Evolutionary conservation across 2,329 filamentous ascomycete species (phyloP), one percentile per base, ranked within the genome.

Genomic region (Cyclaneusma minus): DNA sequence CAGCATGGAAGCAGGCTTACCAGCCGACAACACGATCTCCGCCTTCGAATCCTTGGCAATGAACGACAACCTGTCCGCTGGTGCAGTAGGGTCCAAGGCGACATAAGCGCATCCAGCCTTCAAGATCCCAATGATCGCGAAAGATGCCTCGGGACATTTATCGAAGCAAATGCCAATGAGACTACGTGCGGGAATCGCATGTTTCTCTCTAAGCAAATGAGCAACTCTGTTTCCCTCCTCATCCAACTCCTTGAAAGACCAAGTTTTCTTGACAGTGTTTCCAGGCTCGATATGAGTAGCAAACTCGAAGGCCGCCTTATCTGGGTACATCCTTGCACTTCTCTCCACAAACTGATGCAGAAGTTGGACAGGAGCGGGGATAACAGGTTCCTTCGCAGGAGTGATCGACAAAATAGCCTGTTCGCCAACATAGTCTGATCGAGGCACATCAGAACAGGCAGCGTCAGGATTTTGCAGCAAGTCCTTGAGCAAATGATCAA

Each of bases 301-400:
- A 45, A 92, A 93, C 35, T 92, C 76, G 1, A 94, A 60, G 0
- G 85, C 85, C 3, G 57, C 51, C 20, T 62, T 69, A 0, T 68
- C 40, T 0, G 84, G 78, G 12, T 59, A 49, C 0, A 51, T 39
- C 1, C 35, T 18, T 0, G 76, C 73, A 16, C 68, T 68, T 0
- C 48, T 36, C 43, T 91, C 81, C 5, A 93, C 73, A 33, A 92
- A 78, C 30, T 85, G 60, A 44, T 94, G 84, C 5, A 93, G 53
- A 3, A 85, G 56, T 2, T 45, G 41, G 0, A 73, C 62, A 0
- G 66, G 50, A 1, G 32, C 32, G 6, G 61, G 50, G 4, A 94
- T 57, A 1, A 55, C 54, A 0, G 57, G 44, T 6, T 68, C 53
- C 26, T 62, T 58, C 0, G 84, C 60, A 3, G 80, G 70, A 0